These are phyloP conservation scores for Scalesia atractyloides DNA, from an alignment of 129 eudicot species.

Conservation along the genomic window DNA sequence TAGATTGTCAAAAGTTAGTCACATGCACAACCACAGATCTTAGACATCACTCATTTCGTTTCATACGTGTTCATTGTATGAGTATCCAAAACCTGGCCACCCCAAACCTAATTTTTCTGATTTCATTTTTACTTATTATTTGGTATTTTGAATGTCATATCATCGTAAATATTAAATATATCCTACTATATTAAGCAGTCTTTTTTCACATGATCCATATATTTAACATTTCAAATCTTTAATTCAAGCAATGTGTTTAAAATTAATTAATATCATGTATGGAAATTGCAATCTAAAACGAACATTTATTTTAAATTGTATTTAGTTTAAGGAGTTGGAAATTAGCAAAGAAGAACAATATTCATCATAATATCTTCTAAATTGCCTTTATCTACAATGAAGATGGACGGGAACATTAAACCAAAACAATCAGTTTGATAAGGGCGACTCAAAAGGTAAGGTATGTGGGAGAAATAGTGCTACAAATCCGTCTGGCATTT, in stretches of 20 bases:
- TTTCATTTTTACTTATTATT: not conserved
- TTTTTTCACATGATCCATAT: not conserved
- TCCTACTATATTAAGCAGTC: not conserved
- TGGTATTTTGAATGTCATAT: not conserved
- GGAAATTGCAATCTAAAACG: not conserved
- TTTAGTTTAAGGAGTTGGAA: too few species aligned
- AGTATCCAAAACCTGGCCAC: not conserved
- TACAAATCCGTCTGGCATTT: too few species aligned
- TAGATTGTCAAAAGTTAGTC: not conserved
- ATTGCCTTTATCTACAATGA: too few species aligned
- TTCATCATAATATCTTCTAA: too few species aligned
- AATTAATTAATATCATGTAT: not conserved
- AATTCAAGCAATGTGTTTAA: not conserved
- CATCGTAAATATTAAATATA: not conserved
- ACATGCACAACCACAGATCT: not conserved
- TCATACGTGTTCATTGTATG: not conserved
- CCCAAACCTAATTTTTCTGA: not conserved
- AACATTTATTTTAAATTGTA: too few species aligned
- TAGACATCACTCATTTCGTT: not conserved
- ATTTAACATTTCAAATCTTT: not conserved
- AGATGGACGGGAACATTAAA: too few species aligned
- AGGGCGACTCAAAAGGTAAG: too few species aligned
- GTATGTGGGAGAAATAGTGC: too few species aligned
- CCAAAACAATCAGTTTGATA: too few species aligned
- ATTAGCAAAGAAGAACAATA: too few species aligned